A percentile compares a stretch with the other conserved stretches of the same genome.
These are phyloP conservation scores for Penicillium pancosmium DNA, from an alignment of 495 filamentous ascomycete genomes.

Conservation along the genomic window DNA sequence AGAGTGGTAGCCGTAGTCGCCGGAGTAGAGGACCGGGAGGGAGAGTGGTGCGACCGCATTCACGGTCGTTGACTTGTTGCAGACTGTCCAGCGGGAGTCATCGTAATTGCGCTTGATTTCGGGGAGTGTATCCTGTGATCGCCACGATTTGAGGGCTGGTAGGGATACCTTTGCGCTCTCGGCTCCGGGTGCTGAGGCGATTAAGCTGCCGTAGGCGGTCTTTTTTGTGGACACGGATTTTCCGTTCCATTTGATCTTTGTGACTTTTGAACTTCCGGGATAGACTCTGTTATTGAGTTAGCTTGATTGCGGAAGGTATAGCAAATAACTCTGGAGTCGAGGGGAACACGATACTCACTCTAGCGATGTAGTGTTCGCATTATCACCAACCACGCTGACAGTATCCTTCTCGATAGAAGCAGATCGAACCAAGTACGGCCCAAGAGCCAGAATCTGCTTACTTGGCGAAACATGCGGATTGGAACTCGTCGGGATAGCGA, in stretches of 20 bases:
- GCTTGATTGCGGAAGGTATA: neutral
- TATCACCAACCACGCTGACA: constrained; percentile 63
- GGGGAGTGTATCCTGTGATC: constrained; percentile 65
- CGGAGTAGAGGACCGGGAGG: constrained; percentile 55
- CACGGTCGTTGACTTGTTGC: constrained; percentile 56
- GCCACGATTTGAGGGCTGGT: constrained; percentile 62
- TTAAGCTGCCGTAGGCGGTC: constrained; percentile 50
- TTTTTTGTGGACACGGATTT: constrained; percentile 35
- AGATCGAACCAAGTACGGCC: constrained; percentile 65
- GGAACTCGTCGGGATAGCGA: constrained; percentile 45
- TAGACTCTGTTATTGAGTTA: constrained; percentile 42
- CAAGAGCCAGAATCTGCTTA: constrained; percentile 65
- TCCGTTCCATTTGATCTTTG: constrained; percentile 59
- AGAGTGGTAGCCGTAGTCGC: constrained; percentile 74
- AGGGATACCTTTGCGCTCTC: constrained; percentile 47
- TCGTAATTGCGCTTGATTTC: constrained; percentile 63
- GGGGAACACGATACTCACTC: constrained; percentile 40
- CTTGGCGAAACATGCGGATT: constrained; percentile 38
- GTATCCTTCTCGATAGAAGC: constrained; percentile 50
- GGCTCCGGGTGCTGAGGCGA: constrained; percentile 49
- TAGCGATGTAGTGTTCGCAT: constrained; percentile 62
- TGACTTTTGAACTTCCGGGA: constrained; percentile 44
- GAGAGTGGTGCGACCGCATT: constrained; percentile 61
- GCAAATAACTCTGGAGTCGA: neutral
- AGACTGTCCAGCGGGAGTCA: constrained; percentile 63